These are phyloP conservation scores for Heliosperma pusillum DNA, from an alignment of 148 eudicot species.

Conservation along the genomic window DNA sequence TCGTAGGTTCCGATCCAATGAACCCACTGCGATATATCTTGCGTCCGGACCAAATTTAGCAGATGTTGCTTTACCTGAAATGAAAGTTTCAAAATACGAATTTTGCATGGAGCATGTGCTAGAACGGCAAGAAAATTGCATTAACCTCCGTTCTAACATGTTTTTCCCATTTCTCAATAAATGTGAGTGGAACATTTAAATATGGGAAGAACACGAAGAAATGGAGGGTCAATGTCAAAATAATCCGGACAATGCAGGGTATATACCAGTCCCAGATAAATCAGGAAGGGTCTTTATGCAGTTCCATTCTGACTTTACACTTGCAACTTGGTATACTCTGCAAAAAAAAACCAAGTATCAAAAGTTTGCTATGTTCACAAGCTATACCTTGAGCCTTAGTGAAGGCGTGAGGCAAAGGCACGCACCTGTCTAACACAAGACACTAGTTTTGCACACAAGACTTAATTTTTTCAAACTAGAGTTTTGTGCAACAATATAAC, in stretches of 20 bases:
- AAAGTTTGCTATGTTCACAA: too few species aligned
- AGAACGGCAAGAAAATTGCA: neutral
- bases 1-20: constrained; percentile 82
- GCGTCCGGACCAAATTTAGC: constrained; percentile 89
- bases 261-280: constrained; percentile 87
- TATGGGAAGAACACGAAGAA: neutral
- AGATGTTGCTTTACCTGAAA: constrained; percentile 70
- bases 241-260: neutral
- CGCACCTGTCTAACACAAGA: too few species aligned
- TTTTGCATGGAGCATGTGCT: neutral
- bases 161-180: neutral
- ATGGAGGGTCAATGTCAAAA: neutral
- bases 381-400: too few species aligned
- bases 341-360: constrained; percentile 13
- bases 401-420: too few species aligned
- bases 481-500: too few species aligned
- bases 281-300: constrained; percentile 81
- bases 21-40: constrained; percentile 80
- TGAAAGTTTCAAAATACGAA: neutral
- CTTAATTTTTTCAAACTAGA: too few species aligned
- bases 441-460: too few species aligned
- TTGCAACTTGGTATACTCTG: constrained; percentile 98
- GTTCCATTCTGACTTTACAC: constrained; percentile 90
- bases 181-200: too few species aligned
- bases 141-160: too few species aligned